Conservation (phyloP, 805 yeast genomes). For the Hanseniaspora occidentalis region DNA sequence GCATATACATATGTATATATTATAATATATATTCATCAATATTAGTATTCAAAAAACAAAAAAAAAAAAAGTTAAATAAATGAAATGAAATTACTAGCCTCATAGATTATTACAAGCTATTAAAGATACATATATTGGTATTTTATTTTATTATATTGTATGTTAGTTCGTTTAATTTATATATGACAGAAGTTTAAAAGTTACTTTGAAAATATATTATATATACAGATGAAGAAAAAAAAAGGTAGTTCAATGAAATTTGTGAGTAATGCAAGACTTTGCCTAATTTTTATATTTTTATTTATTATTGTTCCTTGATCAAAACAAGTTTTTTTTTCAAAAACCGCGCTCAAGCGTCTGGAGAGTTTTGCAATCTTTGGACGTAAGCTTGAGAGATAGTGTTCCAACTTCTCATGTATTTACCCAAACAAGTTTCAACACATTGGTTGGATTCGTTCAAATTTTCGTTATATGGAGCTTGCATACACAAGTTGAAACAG, state of each 20-base stretch:
- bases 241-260: not conserved
- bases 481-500: conserved; percentile 73
- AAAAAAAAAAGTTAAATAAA: no score
- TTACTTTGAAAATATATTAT: no score
- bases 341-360: conserved; percentile 5
- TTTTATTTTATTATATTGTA: no score
- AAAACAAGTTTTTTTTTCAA: not conserved
- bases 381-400: conserved; percentile 67
- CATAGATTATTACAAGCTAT: no score
- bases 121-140: no score
- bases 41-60: no score
- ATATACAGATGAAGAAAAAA: not conserved
- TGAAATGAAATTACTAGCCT: no score
- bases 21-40: not conserved
- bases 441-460: conserved; percentile 28
- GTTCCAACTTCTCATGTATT: conserved; percentile 89
- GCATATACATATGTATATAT: not conserved
- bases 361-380: conserved; percentile 53
- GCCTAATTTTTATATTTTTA: not conserved
- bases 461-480: conserved; percentile 41
- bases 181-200: no score
- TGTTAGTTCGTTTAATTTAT: no score
- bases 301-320: no score
- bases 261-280: not conserved
- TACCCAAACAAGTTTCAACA: conserved; percentile 66